A percentile compares a stretch with the other conserved stretches of the same genome.
These are phyloP conservation scores for Candida pseudofarinosa DNA, from an alignment of 805 yeast species.

Conservation along the genomic window DNA sequence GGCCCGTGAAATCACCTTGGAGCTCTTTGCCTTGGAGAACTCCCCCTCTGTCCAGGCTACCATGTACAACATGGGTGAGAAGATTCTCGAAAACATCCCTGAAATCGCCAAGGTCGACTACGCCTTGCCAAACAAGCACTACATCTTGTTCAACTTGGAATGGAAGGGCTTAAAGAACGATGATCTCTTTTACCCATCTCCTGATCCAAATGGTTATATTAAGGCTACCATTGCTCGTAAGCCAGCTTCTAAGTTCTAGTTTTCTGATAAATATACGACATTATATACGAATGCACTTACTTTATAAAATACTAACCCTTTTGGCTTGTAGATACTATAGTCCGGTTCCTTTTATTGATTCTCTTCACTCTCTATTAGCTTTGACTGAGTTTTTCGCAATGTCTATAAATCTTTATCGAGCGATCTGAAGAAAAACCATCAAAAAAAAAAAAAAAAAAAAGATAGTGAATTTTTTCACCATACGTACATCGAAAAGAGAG, in stretches of 20 bases:
- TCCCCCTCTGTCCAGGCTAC: conserved; percentile 97
- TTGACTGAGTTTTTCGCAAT: no score
- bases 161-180: conserved; percentile 84
- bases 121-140: conserved; percentile 88
- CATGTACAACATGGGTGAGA: conserved; percentile 86
- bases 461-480: no score
- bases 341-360: no score
- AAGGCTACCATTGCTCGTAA: conserved; percentile 79
- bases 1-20: conserved; percentile 69
- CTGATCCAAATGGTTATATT: conserved; percentile 92
- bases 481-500: no score
- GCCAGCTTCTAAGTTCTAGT: conserved; percentile 46
- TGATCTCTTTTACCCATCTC: conserved; percentile 82
- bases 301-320: no score
- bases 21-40: conserved; percentile 76
- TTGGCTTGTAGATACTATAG: no score
- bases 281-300: conserved; percentile 14
- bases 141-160: conserved; percentile 69
- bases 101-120: conserved; percentile 64
- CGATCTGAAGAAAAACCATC: no score
- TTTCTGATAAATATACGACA: conserved; percentile 12
- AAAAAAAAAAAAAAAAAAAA: no score
- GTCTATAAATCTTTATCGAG: no score
- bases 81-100: conserved; percentile 57
- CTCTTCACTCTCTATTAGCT: no score